Conservation (phyloP, 1,284 basidiomycete genomes). For the Leccinum pachyderme region DNA sequence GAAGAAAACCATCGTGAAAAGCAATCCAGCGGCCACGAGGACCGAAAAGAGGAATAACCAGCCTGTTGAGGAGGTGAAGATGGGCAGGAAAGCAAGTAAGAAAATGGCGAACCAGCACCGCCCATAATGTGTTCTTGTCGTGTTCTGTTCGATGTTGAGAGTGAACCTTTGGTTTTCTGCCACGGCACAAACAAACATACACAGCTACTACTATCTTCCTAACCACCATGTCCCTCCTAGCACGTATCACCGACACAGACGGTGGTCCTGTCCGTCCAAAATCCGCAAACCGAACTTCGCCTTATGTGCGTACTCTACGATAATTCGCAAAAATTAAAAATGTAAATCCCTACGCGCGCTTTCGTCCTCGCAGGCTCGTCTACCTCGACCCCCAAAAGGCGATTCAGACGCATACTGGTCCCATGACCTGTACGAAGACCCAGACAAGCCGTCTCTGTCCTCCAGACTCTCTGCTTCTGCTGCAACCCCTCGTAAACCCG, state of each 20-base stretch:
- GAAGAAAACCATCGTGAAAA: constrained; percentile 99
- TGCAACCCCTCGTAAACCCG: constrained; percentile 41
- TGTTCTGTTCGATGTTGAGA: background rate
- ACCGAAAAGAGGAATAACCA: constrained; percentile 96
- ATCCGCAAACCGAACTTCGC: constrained; percentile 48
- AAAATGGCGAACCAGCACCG: constrained; percentile 22
- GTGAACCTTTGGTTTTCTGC: constrained; percentile 24
- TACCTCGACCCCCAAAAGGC: constrained; percentile 54
- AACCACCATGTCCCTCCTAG: constrained; percentile 51
- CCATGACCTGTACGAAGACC: constrained; percentile 68
- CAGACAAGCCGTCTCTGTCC: constrained; percentile 55
- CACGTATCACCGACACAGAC: constrained; percentile 46
- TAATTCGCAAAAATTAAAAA: constrained; percentile 23
- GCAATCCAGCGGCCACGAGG: constrained; percentile 86
- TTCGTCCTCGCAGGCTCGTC: constrained; percentile 21
- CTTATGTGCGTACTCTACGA: constrained; percentile 62
- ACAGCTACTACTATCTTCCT: constrained; percentile 19
- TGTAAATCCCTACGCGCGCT: constrained; percentile 4
- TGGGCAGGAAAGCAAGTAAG: no score
- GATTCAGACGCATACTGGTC: constrained; percentile 67
- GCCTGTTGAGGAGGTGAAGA: constrained; percentile 45
- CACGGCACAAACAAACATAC: constrained; percentile 29
- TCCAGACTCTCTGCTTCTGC: constrained; percentile 48
- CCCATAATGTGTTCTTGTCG: constrained; percentile 18
- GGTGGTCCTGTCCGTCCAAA: constrained; percentile 59